A percentile compares a stretch with the other conserved stretches of the same genome.
Conservation (phyloP, 495 filamentous ascomycete genomes). For the Rhypophila decipiens region DNA sequence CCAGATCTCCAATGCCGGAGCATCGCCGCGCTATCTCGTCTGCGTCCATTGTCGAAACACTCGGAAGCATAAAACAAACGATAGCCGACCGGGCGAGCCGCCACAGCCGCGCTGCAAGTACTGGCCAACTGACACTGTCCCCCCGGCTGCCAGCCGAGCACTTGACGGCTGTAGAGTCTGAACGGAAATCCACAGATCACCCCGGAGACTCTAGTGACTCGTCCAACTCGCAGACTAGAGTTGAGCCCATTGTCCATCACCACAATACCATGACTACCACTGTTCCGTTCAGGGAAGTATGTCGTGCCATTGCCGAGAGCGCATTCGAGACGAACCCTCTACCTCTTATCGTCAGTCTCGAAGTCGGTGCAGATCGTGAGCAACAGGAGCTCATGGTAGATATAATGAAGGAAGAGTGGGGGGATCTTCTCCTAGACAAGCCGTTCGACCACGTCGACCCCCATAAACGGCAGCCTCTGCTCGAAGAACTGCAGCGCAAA, state of each 20-base stretch:
- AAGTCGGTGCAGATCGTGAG: constrained; percentile 73
- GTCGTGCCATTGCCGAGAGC: constrained; percentile 67
- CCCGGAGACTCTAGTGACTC: constrained; percentile 24
- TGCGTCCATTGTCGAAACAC: constrained; percentile 29
- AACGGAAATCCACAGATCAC: no score
- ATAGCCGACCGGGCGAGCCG: constrained; percentile 20
- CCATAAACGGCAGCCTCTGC: constrained; percentile 56
- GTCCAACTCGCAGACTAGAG: constrained; percentile 16
- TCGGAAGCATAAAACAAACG: constrained; percentile 15
- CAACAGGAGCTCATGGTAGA: constrained; percentile 89
- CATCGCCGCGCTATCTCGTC: constrained; percentile 35
- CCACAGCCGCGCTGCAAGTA: constrained; percentile 33
- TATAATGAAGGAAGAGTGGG: constrained; percentile 87
- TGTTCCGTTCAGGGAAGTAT: constrained; percentile 81
- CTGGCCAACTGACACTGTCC: constrained; percentile 9
- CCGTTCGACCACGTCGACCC: constrained; percentile 35
- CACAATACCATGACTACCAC: constrained; percentile 76
- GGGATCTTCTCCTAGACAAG: constrained; percentile 60
- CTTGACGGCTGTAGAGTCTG: constrained; percentile 1
- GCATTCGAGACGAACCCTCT: constrained; percentile 68
- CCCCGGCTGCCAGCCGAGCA: constrained; percentile 16
- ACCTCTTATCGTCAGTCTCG: constrained; percentile 82
- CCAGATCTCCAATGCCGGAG: constrained; percentile 21
- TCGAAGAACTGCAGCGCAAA: constrained; percentile 65
- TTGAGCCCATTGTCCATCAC: constrained; percentile 24